These are phyloP conservation scores for Cystobasidiaceae sp. DNA, from an alignment of 1,284 basidiomycete species.

Conservation along the genomic window DNA sequence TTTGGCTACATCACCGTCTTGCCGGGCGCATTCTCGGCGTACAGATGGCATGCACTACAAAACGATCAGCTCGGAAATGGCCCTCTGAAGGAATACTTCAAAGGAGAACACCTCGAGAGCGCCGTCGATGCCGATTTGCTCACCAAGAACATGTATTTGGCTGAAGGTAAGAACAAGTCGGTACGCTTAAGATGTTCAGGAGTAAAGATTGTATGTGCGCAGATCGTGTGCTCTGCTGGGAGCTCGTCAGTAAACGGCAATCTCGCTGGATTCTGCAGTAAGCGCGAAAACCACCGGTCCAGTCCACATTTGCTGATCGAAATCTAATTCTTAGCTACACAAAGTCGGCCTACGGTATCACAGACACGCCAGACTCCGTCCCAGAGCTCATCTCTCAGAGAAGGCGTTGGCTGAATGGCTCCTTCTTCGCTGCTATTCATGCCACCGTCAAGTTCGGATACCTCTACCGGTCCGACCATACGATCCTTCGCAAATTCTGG, in stretches of 20 bases:
- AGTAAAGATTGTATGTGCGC: constrained; percentile 18
- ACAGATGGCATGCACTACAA: constrained; percentile 75
- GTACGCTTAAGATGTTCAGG: not conserved
- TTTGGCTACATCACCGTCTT: constrained; percentile 85
- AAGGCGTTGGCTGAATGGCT: constrained; percentile 93
- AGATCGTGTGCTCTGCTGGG: constrained; percentile 54
- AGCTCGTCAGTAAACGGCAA: constrained; percentile 80
- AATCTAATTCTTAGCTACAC: constrained; percentile 72
- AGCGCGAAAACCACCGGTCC: constrained; percentile 34
- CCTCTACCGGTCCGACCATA: constrained; percentile 79
- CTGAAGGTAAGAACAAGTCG: constrained; percentile 52
- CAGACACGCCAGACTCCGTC: constrained; percentile 76
- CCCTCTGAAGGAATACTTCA: constrained; percentile 84
- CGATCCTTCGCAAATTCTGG: constrained; percentile 79
- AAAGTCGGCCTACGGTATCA: constrained; percentile 81
- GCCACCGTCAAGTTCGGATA: constrained; percentile 88
- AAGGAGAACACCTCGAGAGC: constrained; percentile 72
- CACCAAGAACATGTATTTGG: constrained; percentile 85
- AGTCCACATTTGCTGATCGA: not conserved
- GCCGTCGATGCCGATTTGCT: constrained; percentile 45
- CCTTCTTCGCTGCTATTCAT: constrained; percentile 51
- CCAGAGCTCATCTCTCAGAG: constrained; percentile 89
- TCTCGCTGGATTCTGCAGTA: constrained; percentile 87
- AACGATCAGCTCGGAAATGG: constrained; percentile 77
- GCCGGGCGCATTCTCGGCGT: constrained; percentile 84